A percentile compares a stretch with the other conserved stretches of the same genome.
phyloP scores from a whole-genome alignment of 352 stramenopile genomes.

The Albugo candida region DNA sequence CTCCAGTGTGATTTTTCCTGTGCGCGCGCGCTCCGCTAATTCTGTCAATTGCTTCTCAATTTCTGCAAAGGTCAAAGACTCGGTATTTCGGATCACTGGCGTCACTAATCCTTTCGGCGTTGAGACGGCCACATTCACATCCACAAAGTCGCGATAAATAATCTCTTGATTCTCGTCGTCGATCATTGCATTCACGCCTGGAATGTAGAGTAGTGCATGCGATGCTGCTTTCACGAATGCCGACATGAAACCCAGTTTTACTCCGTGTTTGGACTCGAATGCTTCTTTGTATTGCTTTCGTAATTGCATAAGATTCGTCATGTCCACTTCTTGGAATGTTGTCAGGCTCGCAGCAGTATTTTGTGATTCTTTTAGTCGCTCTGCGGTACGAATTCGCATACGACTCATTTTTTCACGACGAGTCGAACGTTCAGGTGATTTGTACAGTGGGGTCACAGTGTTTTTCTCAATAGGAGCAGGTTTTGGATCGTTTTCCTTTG shows the following conservation, averaged over 20 bases:
- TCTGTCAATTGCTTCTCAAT: slow-evolving; percentile 93
- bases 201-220: slow-evolving; percentile 82
- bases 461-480: slow-evolving; percentile 8
- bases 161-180: slow-evolving; percentile 96
- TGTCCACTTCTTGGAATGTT: slow-evolving; percentile 99
- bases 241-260: slow-evolving; percentile 98
- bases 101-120: slow-evolving; percentile 94
- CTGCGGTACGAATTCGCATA: slow-evolving; percentile 93
- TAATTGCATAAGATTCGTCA: slow-evolving; percentile 91
- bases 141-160: slow-evolving; percentile 96
- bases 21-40: slow-evolving; percentile 68
- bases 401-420: slow-evolving; percentile 96
- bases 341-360: slow-evolving; percentile 97
- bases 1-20: slow-evolving; percentile 59
- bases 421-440: slow-evolving; percentile 23
- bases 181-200: slow-evolving; percentile 96
- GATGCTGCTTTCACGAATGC: slow-evolving; percentile 95
- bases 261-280: slow-evolving; percentile 95
- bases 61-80: slow-evolving; percentile 96
- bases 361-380: slow-evolving; percentile 95
- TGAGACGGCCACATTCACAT: slow-evolving; percentile 96
- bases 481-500: slow-evolving; percentile 8
- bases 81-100: slow-evolving; percentile 94
- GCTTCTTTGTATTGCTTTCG: slow-evolving; percentile 89
- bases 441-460: slow-evolving; percentile 22